phyloP scores from a whole-genome alignment of 257 asterid genomes.

The Solanum bulbocastanum region DNA sequence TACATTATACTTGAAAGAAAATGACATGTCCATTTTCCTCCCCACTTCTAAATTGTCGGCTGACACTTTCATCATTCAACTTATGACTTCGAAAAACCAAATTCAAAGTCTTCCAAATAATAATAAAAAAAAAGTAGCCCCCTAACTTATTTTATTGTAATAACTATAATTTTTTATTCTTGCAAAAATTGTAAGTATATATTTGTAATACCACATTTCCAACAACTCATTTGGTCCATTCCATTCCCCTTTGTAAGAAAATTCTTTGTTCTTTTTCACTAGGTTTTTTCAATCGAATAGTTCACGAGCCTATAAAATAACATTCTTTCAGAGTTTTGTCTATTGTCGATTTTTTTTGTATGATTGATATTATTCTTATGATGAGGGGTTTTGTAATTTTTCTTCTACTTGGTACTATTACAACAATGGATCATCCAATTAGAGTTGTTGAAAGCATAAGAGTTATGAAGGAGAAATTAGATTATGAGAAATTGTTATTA shows the following conservation, averaged over 20 bases:
- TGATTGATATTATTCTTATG: background rate
- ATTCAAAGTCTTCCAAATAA: conserved; percentile 12
- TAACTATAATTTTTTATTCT: background rate
- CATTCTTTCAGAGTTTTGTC: background rate
- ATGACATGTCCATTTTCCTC: background rate
- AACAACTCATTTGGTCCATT: background rate
- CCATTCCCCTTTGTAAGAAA: background rate
- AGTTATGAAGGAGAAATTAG: conserved; percentile 2
- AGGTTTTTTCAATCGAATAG: background rate
- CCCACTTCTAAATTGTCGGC: conserved; percentile 22
- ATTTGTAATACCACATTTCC: background rate
- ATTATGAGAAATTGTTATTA: conserved; percentile 8
- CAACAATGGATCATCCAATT: conserved; percentile 4
- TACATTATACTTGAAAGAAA: background rate
- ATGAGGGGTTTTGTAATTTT: conserved; percentile 14
- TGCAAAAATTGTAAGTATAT: background rate
- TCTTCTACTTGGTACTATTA: background rate
- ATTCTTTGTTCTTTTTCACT: background rate
- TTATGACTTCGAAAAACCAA: background rate
- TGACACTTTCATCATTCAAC: conserved; percentile 5
- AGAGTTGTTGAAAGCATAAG: conserved; percentile 30
- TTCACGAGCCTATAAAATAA: background rate
- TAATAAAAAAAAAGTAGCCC: background rate
- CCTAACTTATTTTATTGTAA: background rate
- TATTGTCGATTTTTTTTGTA: background rate